A percentile compares a stretch with the other conserved stretches of the same genome.
Conservation (phyloP, 2,329 filamentous ascomycete genomes). For the Cytospora piceicola region DNA sequence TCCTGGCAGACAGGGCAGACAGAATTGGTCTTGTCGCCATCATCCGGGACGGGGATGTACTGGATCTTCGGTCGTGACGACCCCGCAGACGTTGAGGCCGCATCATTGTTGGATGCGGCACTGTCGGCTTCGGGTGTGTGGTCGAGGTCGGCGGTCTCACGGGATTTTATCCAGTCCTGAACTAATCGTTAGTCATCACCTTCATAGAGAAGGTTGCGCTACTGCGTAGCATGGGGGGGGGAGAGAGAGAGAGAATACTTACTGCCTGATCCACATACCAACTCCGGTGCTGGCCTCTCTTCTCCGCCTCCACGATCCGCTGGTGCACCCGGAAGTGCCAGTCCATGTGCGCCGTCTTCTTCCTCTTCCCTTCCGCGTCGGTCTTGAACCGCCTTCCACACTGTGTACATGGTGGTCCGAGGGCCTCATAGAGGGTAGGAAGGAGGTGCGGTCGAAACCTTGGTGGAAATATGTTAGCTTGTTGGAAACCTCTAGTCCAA, state of each 20-base stretch:
- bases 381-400: constrained; percentile 86
- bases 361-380: constrained; percentile 76
- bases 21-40: constrained; percentile 72
- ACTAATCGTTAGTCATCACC: constrained; percentile 5
- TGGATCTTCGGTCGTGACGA: constrained; percentile 55
- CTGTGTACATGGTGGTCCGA: constrained; percentile 86
- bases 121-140: constrained; percentile 41
- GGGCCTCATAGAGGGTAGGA: constrained; percentile 74
- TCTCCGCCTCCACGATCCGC: constrained; percentile 82
- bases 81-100: constrained; percentile 40
- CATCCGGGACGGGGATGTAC: constrained; percentile 84
- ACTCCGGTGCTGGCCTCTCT: constrained; percentile 84
- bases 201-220: constrained; percentile 8
- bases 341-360: constrained; percentile 91
- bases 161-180: constrained; percentile 87
- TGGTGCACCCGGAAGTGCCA: constrained; percentile 98
- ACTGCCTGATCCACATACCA: constrained; percentile 93
- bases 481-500: neutral
- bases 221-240: neutral
- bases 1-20: constrained; percentile 95
- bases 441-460: constrained; percentile 78
- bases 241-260: constrained; percentile 42
- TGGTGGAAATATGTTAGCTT: constrained; percentile 29
- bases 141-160: constrained; percentile 75
- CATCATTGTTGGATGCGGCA: constrained; percentile 39